Percentiles rank a stretch among this genome's conserved stretches.
These are phyloP conservation scores for Anacardium occidentale DNA, from an alignment of 345 rosid genomes.

Conservation along the genomic window DNA sequence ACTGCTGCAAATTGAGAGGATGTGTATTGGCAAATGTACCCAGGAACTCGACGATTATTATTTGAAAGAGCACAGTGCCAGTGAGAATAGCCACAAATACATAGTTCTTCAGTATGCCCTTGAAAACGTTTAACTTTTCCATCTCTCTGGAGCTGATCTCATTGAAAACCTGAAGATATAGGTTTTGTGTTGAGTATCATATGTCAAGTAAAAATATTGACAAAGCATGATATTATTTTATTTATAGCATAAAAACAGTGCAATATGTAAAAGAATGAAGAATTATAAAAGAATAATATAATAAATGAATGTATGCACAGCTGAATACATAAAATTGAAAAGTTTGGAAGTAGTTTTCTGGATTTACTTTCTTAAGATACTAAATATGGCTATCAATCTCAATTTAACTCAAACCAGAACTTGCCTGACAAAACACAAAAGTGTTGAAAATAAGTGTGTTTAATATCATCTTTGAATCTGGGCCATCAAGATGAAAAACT, in stretches of 20 bases:
- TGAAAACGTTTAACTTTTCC: constrained; percentile 72
- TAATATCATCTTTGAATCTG: constrained; percentile 59
- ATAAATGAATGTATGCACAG: background rate
- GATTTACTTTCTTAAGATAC: background rate
- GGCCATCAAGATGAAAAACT: constrained; percentile 44
- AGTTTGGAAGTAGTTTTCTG: background rate
- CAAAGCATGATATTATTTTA: background rate
- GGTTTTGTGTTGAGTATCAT: background rate
- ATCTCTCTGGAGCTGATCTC: constrained; percentile 80
- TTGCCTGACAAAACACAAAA: constrained; percentile 90
- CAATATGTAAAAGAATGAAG: background rate
- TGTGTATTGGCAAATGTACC: constrained; percentile 72
- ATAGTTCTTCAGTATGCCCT: constrained; percentile 62
- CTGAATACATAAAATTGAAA: background rate
- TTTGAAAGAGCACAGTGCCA: constrained; percentile 63
- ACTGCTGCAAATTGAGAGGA: constrained; percentile 66
- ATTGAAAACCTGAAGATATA: constrained; percentile 55
- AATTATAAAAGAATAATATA: background rate
- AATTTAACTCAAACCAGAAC: background rate
- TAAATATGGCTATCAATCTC: background rate
- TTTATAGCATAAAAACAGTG: background rate
- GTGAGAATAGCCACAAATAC: constrained; percentile 56
- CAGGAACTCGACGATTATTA: constrained; percentile 60
- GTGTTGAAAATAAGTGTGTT: constrained; percentile 80
- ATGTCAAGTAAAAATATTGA: background rate